Percentiles rank a stretch among this genome's conserved stretches.
phyloP scores from a whole-genome alignment of 2,329 filamentous ascomycete species.

The Trichoderma polysporum region DNA sequence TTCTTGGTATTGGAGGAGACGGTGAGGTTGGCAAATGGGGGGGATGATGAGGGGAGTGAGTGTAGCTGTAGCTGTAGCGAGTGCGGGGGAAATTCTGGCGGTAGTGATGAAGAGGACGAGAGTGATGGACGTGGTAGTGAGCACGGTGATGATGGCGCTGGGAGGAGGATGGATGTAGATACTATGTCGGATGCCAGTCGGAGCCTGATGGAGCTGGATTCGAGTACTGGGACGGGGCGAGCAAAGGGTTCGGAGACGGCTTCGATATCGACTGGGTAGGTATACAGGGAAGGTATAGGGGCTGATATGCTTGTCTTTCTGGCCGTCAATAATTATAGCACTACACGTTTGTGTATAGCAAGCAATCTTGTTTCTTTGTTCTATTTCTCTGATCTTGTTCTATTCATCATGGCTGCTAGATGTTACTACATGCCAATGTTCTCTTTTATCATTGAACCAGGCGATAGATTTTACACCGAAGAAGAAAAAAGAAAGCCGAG shows the following conservation, averaged over 20 bases:
- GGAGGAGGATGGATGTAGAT: conserved; percentile 23
- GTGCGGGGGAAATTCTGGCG: conserved; percentile 32
- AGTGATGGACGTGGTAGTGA: conserved; percentile 19
- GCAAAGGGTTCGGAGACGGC: conserved; percentile 41
- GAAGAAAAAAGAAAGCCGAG: not conserved
- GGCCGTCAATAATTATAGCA: not conserved
- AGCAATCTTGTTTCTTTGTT: not conserved
- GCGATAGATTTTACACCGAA: not conserved
- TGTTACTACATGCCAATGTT: not conserved
- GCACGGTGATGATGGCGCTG: conserved; percentile 20
- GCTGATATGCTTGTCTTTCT: too few relatives aligned
- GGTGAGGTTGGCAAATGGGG: conserved; percentile 51
- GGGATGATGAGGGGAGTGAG: conserved; percentile 25
- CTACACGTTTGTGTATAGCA: not conserved
- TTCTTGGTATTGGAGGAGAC: conserved; percentile 66
- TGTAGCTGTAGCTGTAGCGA: conserved; percentile 42
- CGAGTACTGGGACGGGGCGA: conserved; percentile 35
- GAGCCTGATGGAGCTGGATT: conserved; percentile 39
- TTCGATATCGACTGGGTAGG: conserved; percentile 30
- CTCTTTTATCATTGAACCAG: not conserved
- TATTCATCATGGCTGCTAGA: not conserved
- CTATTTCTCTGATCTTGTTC: not conserved
- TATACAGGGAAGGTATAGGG: not conserved
- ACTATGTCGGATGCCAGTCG: conserved; percentile 40
- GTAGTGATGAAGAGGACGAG: conserved; percentile 16